Evolutionary conservation across 2,329 filamentous ascomycete genomes (phyloP), one percentile per base, ranked within the genome.

Genomic region (Verticillium albo-atrum): DNA sequence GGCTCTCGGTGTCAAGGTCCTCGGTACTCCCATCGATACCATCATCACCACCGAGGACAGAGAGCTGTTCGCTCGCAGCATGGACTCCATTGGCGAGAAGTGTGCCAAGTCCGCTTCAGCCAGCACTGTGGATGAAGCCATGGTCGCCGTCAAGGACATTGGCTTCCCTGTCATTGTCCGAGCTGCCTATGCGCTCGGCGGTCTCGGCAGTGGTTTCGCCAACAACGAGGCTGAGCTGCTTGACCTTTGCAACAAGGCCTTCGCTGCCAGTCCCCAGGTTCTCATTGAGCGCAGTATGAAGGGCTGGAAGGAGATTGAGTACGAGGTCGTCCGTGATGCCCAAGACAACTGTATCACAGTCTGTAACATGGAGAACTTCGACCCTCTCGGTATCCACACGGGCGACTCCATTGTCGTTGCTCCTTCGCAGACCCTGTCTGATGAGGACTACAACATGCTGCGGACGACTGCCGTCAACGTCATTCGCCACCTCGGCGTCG

Each of bases 311-410:
- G 95, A 99, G 77, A 96, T 98, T 64, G 95, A 99, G 75, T 99
- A 98, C 72, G 95, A 99, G 75, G 95, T 98, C 63, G 95, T 99
- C 47, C 89, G 95, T 70, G 95, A 98, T 79, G 90, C 88, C 60
- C 88, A 92, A 68, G 93, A 99, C 79, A 98, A 98, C 83, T 99
- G 95, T 74, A 98, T 99, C 73, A 99, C 95, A 6, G 95, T 99
- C 63, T 99, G 95, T 76, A 99, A 99, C 81, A 98, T 99, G 95
- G 95, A 99, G 80, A 99, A 99, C 79, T 99, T 99, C 70, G 95
- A 99, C 74, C 95, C 95, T 58, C 87, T 99, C 1, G 95, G 95
- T 69, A 98, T 98, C 64, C 95, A 98, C 72, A 99, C 95, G 3
- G 95, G 95, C 74, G 95, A 99, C 73, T 98, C 94, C 14, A 97